Evolutionary conservation across 2,329 filamentous ascomycete species (phyloP), one percentile per base, ranked within the genome.

Genomic region (Xenoacremonium recifei): DNA sequence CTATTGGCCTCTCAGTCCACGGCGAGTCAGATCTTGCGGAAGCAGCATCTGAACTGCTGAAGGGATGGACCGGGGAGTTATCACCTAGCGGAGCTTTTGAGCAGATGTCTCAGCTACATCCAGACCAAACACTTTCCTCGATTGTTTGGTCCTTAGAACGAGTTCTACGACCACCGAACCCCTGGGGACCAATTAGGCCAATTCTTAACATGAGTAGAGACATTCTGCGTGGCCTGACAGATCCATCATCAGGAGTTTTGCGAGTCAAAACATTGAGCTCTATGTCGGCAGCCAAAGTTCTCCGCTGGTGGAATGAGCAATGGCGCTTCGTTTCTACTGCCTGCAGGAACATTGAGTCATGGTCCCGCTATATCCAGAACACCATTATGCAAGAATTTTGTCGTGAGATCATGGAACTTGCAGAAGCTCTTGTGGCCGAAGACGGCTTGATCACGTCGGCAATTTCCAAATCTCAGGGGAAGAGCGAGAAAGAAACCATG

Each of bases 341-440:
- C 13, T 96, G 96, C 58, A 75, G 82, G 31, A 82, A 85, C 46
- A 95, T 91, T 3, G 90, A 96, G 60, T 70, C 72, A 10, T 99
- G 93, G 93, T 89, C 89, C 50, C 71, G 80, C 12, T 77, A 77
- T 4, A 81, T 88, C 44, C 84, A 92, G 37, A 93, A 89, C 60
- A 67, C 73, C 16, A 73, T 80, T 40, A 91, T 99, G 88, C 85
- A 90, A 56, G 84, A 96, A 43, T 96, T 97, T 58, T 96, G 91
- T 60, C 84, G 93, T 51, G 89, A 96, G 60, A 87, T 88, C 12
- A 99, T 99, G 80, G 89, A 97, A 56, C 87, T 96, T 59, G 91
- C 92, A 1, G 88, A 95, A 58, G 77, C 80, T 25, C 76, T 96
- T 2, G 87, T 97, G 59, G 84, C 88, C 30, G 84, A 96, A 54